Evolutionary conservation across 1,284 basidiomycete genomes (phyloP), one percentile per base, ranked within the genome.

Genomic region (Malassezia furfur): DNA sequence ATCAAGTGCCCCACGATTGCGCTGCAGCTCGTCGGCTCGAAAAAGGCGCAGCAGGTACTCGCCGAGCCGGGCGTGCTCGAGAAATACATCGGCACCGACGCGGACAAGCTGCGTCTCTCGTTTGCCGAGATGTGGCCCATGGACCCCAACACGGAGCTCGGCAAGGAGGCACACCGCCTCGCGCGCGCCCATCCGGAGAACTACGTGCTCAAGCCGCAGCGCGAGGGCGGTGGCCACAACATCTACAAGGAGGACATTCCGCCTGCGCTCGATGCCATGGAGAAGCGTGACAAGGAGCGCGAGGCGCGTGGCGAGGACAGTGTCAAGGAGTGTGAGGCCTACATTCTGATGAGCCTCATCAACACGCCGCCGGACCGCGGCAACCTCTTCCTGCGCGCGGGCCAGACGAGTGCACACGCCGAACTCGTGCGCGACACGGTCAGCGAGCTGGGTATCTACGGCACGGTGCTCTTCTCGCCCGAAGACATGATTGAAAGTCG

Each of bases 191-290:
- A 58, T 0, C 79, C 83, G 3, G 66, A 79, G 11, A 77, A 80
- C 12, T 84, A 88, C 43, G 94, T 96, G 2, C 80, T 96, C 47
- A 96, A 98, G 75, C 93, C 93, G 0, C 91, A 96, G 75, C 82
- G 91, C 17, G 89, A 98, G 78, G 93, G 94, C 5, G 93, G 94
- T 0, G 93, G 93, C 3, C 94, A 98, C 75, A 98, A 98, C 70
- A 82, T 96, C 22, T 98, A 96, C 78, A 85, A 87, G 50, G 76
- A 78, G 4, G 83, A 86, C 48, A 96, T 96, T 51, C 87, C 86
- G 0, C 64, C 78, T 0, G 90, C 90, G 75, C 78, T 96, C 2
- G 81, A 84, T 6, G 67, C 73, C 1, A 78, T 94, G 2, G 76
- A 78, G 41, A 83, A 85, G 68, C 79, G 83, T 8, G 79, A 81